Percentiles rank a stretch among this genome's conserved stretches.
Evolutionary conservation across 164 flowering plant genomes (phyloP).

Genomic region (Sextonia rubra): DNA sequence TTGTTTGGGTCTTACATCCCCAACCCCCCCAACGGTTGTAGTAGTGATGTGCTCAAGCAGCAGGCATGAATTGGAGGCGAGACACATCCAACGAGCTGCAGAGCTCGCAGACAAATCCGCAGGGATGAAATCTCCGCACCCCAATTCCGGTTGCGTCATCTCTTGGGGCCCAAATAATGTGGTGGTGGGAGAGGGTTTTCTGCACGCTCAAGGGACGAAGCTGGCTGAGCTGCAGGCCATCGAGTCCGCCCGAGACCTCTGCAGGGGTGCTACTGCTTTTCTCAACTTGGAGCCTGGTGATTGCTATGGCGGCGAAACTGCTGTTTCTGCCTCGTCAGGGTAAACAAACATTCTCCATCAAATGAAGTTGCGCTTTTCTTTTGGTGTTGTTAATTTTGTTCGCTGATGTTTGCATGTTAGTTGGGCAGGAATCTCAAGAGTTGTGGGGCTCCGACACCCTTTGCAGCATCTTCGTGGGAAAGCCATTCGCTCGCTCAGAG

Average conservation of each 20-base stretch:
- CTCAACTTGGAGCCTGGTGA: constrained; percentile 93
- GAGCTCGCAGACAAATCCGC: constrained; percentile 81
- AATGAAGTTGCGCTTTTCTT: no score
- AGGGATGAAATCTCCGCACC: constrained; percentile 88
- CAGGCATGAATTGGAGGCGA: constrained; percentile 39
- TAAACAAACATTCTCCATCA: no score
- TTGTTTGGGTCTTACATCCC: background rate
- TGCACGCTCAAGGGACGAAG: constrained; percentile 84
- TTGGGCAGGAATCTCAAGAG: constrained; percentile 92
- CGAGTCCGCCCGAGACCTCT: constrained; percentile 55
- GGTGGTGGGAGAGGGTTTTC: constrained; percentile 76
- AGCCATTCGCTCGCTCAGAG: constrained; percentile 61
- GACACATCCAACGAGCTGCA: constrained; percentile 62
- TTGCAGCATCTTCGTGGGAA: constrained; percentile 76
- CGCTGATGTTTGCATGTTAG: constrained; percentile 38
- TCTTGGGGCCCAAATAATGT: constrained; percentile 20
- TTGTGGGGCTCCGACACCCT: constrained; percentile 86
- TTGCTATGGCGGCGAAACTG: constrained; percentile 68
- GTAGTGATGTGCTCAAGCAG: background rate
- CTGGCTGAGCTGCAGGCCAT: constrained; percentile 85
- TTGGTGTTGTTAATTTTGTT: no score
- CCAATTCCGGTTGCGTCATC: constrained; percentile 93
- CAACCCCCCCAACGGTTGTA: no score
- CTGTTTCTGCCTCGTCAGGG: constrained; percentile 83
- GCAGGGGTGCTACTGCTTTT: constrained; percentile 77